Evolutionary conservation across 257 asterid genomes (phyloP), one percentile per base, ranked within the genome.

Genomic region (Fraxinus pennsylvanica): DNA sequence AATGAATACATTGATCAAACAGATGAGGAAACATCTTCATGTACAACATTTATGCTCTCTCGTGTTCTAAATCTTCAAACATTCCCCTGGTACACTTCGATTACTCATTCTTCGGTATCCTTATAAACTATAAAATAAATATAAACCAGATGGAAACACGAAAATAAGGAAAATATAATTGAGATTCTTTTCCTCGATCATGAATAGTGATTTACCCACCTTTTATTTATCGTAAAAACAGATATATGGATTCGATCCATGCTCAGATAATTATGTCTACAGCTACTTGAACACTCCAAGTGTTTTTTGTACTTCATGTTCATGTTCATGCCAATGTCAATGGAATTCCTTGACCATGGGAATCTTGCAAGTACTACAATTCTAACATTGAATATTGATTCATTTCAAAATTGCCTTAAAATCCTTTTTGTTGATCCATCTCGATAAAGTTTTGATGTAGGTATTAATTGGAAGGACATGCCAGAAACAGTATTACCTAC

Each of bases 201-300:
- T 12, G 15, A 15, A 43, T 43, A 43, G 50, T 43, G 50, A 43
- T 12, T 13, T 12, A 45, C 13, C 10, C 1, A 10, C 54, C 17
- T 41, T 36, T 25, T 47, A 35, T 21, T 71, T 72, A 0, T 8
- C 21, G 19, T 9, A 10, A 14, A 67, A 70, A 59, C 74, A 80
- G 87, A 68, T 33, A 27, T 38, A 74, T 9, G 77, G 74, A 52
- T 88, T 76, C 25, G 92, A 86, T 83, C 90, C 90, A 13, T 88
- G 90, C 83, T 75, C 84, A 0, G 27, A 15, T 66, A 9, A 77
- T 29, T 88, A 86, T 33, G 66, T 76, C 1, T 15, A 0, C 39
- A 29, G 73, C 50, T 88, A 83, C 75, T 79, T 83, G 1, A 88
- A 86, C 78, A 77, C 12, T 25, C 85, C 75, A 59, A 17, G 87